phyloP scores from a whole-genome alignment of 495 filamentous ascomycete species.

The Rostrohypoxylon terebratum region DNA sequence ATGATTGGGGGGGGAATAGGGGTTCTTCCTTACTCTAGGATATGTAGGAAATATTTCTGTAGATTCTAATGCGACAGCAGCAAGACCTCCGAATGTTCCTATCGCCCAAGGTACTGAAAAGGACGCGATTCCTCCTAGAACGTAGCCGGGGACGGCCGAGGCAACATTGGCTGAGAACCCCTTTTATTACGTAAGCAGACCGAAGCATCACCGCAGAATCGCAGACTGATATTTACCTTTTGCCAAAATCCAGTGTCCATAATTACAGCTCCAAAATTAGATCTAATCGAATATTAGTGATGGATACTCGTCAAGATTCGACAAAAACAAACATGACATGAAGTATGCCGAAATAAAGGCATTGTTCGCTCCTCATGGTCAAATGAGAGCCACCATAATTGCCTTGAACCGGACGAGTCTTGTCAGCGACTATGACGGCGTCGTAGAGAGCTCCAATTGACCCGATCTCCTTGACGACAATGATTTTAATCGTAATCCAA shows the following conservation, averaged over 20 bases:
- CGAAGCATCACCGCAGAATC: neutral
- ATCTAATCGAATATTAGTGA: neutral
- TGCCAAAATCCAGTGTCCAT: slow-evolving; percentile 19
- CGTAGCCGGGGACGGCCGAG: neutral
- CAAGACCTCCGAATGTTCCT: slow-evolving; percentile 11
- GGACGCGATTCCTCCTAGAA: slow-evolving; percentile 3
- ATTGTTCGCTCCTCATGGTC: slow-evolving; percentile 14
- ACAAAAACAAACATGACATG: slow-evolving; percentile 2
- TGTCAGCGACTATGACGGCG: slow-evolving; percentile 1
- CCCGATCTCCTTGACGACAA: slow-evolving; percentile 11
- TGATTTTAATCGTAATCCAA: slow-evolving; percentile 13
- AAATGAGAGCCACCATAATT: slow-evolving; percentile 16
- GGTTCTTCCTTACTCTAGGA: neutral
- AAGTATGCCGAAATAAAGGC: slow-evolving; percentile 14
- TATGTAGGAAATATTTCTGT: slow-evolving; percentile 14
- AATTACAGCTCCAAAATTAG: slow-evolving; percentile 7
- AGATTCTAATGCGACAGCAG: slow-evolving; percentile 8
- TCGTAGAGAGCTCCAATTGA: slow-evolving; percentile 11
- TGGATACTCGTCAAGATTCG: no score
- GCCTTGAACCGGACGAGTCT: neutral
- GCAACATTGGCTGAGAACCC: slow-evolving; percentile 15
- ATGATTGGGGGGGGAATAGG: no score
- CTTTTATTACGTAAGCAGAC: neutral
- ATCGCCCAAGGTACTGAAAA: slow-evolving; percentile 11
- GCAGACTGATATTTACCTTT: neutral